Base-by-base conservation (phyloP, 202 grass and related monocot genomes). In the Eragrostis tef region DNA sequence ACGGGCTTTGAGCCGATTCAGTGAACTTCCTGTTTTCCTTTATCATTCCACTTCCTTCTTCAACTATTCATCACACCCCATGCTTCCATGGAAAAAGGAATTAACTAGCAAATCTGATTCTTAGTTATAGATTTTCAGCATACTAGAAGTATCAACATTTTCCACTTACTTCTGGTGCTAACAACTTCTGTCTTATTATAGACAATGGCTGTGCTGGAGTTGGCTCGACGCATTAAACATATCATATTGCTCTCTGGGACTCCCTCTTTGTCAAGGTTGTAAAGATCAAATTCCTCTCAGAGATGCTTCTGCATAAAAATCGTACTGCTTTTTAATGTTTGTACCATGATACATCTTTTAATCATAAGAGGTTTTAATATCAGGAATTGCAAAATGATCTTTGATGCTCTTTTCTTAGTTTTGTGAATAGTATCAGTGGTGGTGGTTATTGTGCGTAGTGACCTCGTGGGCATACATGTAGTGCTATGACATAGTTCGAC, bases 261-360 rank as follows among this genome's bases (percentile, higher is more conserved):
- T 72, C 94, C 94, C 60, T 94, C 94, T 81, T 90, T 97, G 79
- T 92, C 94, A 91, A 93, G 94, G 94, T 97, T 94, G 79, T 90
- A 90, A 90, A 59, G 19, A 74, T 78, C 70, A 48, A 44, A 47
- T 79, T 85, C 39, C 64, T 70, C 63, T 73, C 41, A 76, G 57
- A 39, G 39, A 51, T 79, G 46, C 29, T 56, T 83, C 43, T 45
- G 51, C 84, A 48, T 74, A 79, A 62, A 49, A 7, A 14, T 74
- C 73, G 44, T 67, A 6, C 29, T 25, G 41, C 78, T 49, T 13
- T 59, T 79, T 49, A 44, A 43, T 71, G 50, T 86, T n/a, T 74
- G 22, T 4, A 52, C 29, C 17, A 68, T 7, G 62, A 84, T 75
- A 45, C 6, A 43, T 24, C 53, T 77, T 12, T 22, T 76, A 44